Conservation (phyloP, 2,329 filamentous ascomycete genomes). For the Fusarium fracticaudum region DNA sequence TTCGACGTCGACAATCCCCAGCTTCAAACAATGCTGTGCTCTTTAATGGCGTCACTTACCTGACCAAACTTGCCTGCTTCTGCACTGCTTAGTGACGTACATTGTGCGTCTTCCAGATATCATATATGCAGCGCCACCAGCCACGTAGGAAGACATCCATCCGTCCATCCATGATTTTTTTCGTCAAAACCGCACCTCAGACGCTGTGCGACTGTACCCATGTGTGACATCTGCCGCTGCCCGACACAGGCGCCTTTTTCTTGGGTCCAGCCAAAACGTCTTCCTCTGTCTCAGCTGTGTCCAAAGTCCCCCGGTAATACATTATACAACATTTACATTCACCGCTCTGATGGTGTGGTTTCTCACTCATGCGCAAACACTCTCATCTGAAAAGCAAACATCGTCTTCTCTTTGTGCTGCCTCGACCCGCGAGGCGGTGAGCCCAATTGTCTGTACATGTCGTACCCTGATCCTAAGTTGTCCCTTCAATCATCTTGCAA, state of each 20-base stretch:
- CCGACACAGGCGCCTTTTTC: slow-evolving; percentile 16
- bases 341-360: slow-evolving; percentile 14
- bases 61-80: neutral
- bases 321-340: slow-evolving; percentile 28
- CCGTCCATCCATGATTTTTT: slow-evolving; percentile 12
- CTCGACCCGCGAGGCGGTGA: slow-evolving; percentile 34
- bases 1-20: neutral
- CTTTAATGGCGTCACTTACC: neutral
- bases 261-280: slow-evolving; percentile 11
- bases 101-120: slow-evolving; percentile 5
- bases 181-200: slow-evolving; percentile 11
- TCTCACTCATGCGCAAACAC: neutral
- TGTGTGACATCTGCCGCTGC: neutral
- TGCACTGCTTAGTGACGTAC: slow-evolving; percentile 21
- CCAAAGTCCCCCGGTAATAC: slow-evolving; percentile 14
- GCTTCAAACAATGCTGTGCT: neutral
- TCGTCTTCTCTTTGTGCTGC: slow-evolving; percentile 27
- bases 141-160: slow-evolving; percentile 17
- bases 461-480: slow-evolving; percentile 22
- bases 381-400: neutral
- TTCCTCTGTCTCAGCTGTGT: slow-evolving; percentile 9
- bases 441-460: slow-evolving; percentile 33
- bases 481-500: slow-evolving; percentile 26
- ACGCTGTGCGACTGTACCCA: neutral
- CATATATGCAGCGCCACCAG: slow-evolving; percentile 21